These are phyloP conservation scores for Anastatica hierochuntica DNA, from an alignment of 345 rosid genomes.

Conservation along the genomic window DNA sequence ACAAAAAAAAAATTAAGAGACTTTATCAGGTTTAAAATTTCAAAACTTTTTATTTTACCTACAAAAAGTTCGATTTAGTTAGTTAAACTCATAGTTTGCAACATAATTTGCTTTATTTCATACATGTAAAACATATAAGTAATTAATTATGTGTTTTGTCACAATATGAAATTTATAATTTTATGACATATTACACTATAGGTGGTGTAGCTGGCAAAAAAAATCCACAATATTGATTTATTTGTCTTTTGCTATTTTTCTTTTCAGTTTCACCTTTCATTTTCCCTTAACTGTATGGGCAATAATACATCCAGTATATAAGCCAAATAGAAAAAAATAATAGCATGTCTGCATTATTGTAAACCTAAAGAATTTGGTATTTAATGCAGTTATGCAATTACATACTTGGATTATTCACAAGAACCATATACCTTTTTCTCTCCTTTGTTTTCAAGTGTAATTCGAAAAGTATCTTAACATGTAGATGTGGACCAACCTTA, in stretches of 20 bases:
- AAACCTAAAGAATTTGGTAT: constrained; percentile 20
- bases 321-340: constrained; percentile 29
- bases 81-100: too few species aligned
- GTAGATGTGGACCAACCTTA: constrained; percentile 24
- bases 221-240: too few species aligned
- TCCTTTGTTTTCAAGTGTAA: neutral
- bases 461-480: constrained; percentile 29
- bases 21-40: too few species aligned
- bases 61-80: too few species aligned
- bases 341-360: constrained; percentile 21
- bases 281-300: constrained; percentile 12
- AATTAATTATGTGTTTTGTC: too few species aligned
- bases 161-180: too few species aligned
- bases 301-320: constrained; percentile 15
- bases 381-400: constrained; percentile 19
- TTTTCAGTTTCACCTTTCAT: neutral
- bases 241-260: neutral
- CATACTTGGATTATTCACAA: constrained; percentile 29
- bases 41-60: too few species aligned
- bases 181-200: too few species aligned
- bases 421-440: constrained; percentile 22
- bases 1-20: too few species aligned
- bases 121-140: too few species aligned
- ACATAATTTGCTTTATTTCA: too few species aligned
- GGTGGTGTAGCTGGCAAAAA: too few species aligned